phyloP scores from a whole-genome alignment of 306 rosid species.

The Pyrus pyrifolia region DNA sequence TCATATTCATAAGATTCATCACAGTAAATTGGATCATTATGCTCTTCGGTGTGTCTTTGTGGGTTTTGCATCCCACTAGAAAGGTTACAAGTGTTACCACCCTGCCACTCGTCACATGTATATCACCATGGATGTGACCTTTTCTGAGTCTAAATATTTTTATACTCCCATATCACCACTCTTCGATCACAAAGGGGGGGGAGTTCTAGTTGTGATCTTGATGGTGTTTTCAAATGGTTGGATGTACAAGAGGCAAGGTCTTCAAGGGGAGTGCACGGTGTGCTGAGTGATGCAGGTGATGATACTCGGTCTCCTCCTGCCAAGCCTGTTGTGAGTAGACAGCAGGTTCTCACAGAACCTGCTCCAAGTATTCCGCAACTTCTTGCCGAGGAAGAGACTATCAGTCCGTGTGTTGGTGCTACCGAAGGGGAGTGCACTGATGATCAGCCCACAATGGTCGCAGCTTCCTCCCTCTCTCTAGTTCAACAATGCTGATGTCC shows the following conservation, averaged over 20 bases:
- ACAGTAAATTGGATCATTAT: too few relatives aligned
- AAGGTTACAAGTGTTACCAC: too few relatives aligned
- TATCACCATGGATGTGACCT: not conserved
- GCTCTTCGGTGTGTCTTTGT: too few relatives aligned
- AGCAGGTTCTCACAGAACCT: not conserved
- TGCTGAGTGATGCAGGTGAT: not conserved
- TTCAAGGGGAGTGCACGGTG: not conserved
- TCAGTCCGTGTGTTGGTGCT: too few relatives aligned
- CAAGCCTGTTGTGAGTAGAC: not conserved
- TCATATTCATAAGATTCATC: too few relatives aligned
- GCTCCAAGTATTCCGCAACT: not conserved
- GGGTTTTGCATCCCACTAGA: too few relatives aligned
- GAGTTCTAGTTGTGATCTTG: not conserved
- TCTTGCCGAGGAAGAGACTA: too few relatives aligned
- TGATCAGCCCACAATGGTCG: not conserved
- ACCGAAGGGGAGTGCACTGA: too few relatives aligned
- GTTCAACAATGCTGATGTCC: not conserved
- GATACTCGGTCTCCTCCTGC: not conserved
- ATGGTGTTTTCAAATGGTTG: not conserved
- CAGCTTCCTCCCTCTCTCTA: not conserved
- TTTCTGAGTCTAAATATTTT: too few relatives aligned
- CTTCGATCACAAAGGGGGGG: not conserved
- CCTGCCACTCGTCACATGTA: not conserved
- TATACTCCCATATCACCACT: not conserved
- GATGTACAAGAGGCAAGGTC: not conserved